Base-by-base conservation (phyloP, 2,329 filamentous ascomycete species). In the Diaporthe australafricana region DNA sequence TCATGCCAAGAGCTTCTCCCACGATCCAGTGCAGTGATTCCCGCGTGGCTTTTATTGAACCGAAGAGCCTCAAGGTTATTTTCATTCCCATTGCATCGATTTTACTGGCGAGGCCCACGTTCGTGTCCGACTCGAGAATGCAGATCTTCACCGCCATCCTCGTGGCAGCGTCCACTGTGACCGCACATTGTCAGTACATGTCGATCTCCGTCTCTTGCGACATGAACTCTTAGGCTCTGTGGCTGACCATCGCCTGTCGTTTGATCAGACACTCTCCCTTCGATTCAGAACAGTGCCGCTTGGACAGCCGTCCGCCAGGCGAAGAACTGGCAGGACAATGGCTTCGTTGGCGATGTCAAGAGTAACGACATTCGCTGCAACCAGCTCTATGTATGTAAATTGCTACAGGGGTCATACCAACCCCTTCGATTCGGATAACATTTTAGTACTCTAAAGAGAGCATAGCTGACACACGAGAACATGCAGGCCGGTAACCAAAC, bases 351-450 rank as follows among this genome's bases (percentile, higher is more conserved):
- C n/a, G 74, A 78, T 66, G 77, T 79, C 42, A 75, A 72, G 11
- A 78, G 77, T 22, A 55, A 74, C 20, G 75, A 77, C 50, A 79
- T 80, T 68, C 75, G 78, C 38, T 80, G 79, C 76, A 79, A 76
- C 70, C 75, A 78, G 72, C 73, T 77, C 38, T 68, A 67, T 25
- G 60, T 65, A 65, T n/a, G 60, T 35, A 12, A 5, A 38, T 8
- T 16, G 1, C 7, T 8, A 4, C 3, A 5, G 12, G 2, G 5
- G n/a, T 9, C 14, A 14, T 8, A 55, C 17, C 35, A n/a, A 7
- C 3, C n/a, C 25, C 8, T 35, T 14, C 9, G 20, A 9, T 3
- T 5, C 17, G n/a, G 7, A 14, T 5, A 3, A 47, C 9, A n/a
- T n/a, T 22, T 6, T 32, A 1, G 27, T 11, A 25, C 7, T 2